Evolutionary conservation across 306 rosid species (phyloP).

Genomic region (Coriaria nepalensis): DNA sequence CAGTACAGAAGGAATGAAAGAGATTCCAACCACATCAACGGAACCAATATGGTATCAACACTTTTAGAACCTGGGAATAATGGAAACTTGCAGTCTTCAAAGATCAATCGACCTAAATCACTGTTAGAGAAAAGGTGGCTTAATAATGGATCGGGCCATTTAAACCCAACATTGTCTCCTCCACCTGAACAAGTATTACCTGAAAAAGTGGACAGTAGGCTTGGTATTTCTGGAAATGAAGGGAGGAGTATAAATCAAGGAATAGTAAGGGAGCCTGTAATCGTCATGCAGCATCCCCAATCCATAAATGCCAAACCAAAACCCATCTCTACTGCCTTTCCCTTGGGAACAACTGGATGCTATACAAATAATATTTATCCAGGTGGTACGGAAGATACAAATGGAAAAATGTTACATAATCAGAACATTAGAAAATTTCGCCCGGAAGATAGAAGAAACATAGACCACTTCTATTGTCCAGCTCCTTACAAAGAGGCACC

Average conservation of each 20-base stretch:
- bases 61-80: conserved; percentile 42
- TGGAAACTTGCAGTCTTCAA: conserved; percentile 39
- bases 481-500: conserved; percentile 19
- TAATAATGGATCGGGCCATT: conserved; percentile 20
- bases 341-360: conserved; percentile 31
- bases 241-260: conserved; percentile 44
- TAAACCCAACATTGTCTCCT: conserved; percentile 33
- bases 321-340: conserved; percentile 50
- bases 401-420: too few relatives aligned
- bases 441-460: too few relatives aligned
- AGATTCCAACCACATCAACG: conserved; percentile 60
- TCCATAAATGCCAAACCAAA: conserved; percentile 47
- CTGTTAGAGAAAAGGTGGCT: conserved; percentile 56
- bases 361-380: not conserved
- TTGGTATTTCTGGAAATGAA: conserved; percentile 39
- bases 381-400: conserved; percentile 28
- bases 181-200: conserved; percentile 15
- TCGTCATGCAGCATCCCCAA: conserved; percentile 79
- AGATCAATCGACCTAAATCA: conserved; percentile 45
- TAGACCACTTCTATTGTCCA: conserved; percentile 30
- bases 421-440: too few relatives aligned
- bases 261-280: conserved; percentile 49
- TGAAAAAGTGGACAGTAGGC: conserved; percentile 40
- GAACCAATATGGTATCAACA: conserved; percentile 25
- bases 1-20: conserved; percentile 51